Evolutionary conservation across 73 alveolate genomes (phyloP).

Genomic region (Tetrahymena borealis): DNA sequence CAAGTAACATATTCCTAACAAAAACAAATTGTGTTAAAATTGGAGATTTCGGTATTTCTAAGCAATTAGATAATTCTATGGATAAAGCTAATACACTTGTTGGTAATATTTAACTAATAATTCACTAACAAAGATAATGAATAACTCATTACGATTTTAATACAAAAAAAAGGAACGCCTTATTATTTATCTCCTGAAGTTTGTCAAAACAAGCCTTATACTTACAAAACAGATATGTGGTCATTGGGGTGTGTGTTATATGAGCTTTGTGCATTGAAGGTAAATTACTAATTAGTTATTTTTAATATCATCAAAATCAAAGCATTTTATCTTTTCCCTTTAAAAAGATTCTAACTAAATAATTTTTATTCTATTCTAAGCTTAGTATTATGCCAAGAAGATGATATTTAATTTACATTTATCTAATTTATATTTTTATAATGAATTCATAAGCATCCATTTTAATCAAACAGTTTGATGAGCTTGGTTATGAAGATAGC

Average conservation of each 20-base stretch:
- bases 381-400: too few species aligned
- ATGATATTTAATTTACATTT: background rate
- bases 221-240: constrained; percentile 71
- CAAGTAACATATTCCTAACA: constrained; percentile 87
- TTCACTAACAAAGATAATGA: background rate
- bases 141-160: background rate
- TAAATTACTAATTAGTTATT: background rate
- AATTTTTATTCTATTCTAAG: too few species aligned
- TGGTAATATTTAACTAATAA: constrained; percentile 50
- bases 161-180: constrained; percentile 51
- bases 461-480: background rate
- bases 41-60: constrained; percentile 84
- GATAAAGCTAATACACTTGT: constrained; percentile 62
- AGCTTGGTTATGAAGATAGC: background rate
- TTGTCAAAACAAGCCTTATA: constrained; percentile 66
- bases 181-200: constrained; percentile 68
- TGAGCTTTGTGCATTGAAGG: constrained; percentile 56
- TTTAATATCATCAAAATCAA: too few species aligned
- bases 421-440: background rate
- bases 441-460: constrained; percentile 2
- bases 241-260: constrained; percentile 67
- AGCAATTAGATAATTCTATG: constrained; percentile 50
- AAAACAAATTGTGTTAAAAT: constrained; percentile 79
- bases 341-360: too few species aligned
- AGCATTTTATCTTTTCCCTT: too few species aligned